Evolutionary conservation across 1,284 basidiomycete genomes (phyloP).

Genomic region (Pisolithus thermaeus): DNA sequence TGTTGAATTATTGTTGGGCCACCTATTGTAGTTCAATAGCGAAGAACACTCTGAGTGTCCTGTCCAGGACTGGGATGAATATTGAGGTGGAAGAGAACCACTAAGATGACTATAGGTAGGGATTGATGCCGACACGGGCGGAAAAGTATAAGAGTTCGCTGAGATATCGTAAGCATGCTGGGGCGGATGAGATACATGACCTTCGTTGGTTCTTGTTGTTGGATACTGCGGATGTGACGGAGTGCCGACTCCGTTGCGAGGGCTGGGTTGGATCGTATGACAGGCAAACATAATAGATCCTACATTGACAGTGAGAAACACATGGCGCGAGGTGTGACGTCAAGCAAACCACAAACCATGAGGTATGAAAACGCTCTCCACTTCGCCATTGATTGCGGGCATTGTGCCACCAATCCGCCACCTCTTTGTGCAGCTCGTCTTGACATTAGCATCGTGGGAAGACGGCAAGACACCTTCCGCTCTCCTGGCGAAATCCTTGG

Average conservation of each 20-base stretch:
- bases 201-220: slow-evolving; percentile 29
- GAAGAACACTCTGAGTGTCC: slow-evolving; percentile 34
- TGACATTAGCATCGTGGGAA: slow-evolving; percentile 59
- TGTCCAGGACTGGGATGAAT: slow-evolving; percentile 47
- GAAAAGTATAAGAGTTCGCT: slow-evolving; percentile 25
- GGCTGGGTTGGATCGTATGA: slow-evolving; percentile 47
- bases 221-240: slow-evolving; percentile 24
- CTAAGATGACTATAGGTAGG: slow-evolving; percentile 24
- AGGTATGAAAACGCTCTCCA: slow-evolving; percentile 90
- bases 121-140: slow-evolving; percentile 26
- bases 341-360: slow-evolving; percentile 60
- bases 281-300: slow-evolving; percentile 79
- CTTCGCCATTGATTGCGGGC: slow-evolving; percentile 59
- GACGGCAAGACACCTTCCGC: slow-evolving; percentile 73
- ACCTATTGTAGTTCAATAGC: slow-evolving; percentile 33
- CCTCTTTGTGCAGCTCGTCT: slow-evolving; percentile 90
- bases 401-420: slow-evolving; percentile 79
- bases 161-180: slow-evolving; percentile 29
- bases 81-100: slow-evolving; percentile 30
- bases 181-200: slow-evolving; percentile 35
- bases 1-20: slow-evolving; percentile 34
- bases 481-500: slow-evolving; percentile 79
- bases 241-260: slow-evolving; percentile 15
- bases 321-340: slow-evolving; percentile 33
- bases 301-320: slow-evolving; percentile 33